Evolutionary conservation across 768 basidiomycete species (phyloP).

Genomic region (Collybiopsis confluens): DNA sequence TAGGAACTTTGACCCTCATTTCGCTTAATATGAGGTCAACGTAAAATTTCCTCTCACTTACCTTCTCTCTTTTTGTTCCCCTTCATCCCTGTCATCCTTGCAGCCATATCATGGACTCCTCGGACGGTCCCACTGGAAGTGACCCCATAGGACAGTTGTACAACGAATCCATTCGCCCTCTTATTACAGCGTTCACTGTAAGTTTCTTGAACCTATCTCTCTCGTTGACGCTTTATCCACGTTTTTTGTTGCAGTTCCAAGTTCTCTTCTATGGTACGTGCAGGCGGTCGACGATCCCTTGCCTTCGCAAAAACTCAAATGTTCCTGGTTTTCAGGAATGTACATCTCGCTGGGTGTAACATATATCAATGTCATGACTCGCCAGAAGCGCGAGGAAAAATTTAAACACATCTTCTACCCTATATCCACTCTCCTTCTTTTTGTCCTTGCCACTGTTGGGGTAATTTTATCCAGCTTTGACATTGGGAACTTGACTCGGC

Average conservation of each 20-base stretch:
- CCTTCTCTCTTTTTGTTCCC: no score
- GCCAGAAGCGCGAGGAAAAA: not conserved
- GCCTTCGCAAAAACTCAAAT: not conserved
- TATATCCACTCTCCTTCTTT: not conserved
- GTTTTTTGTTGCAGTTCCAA: not conserved
- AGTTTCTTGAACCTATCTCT: not conserved
- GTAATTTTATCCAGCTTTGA: not conserved
- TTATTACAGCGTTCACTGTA: constrained; percentile 2
- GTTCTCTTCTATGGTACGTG: constrained; percentile 6
- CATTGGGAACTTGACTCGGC: not conserved
- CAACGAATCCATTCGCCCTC: not conserved
- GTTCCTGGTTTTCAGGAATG: not conserved
- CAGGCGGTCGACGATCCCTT: not conserved
- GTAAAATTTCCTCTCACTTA: no score
- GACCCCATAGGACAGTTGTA: not conserved
- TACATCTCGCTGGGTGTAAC: not conserved
- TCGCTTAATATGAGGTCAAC: no score
- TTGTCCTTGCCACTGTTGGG: constrained; percentile 1
- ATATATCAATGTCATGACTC: not conserved
- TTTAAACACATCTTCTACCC: constrained; percentile 4
- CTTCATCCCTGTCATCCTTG: no score
- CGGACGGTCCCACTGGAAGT: no score
- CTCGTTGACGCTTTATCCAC: not conserved
- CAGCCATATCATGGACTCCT: no score
- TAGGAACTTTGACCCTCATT: no score